Percentiles rank a stretch among this genome's conserved stretches.
Evolutionary conservation across 2,329 filamentous ascomycete genomes (phyloP).

Genomic region (Colletotrichum brevisporum): DNA sequence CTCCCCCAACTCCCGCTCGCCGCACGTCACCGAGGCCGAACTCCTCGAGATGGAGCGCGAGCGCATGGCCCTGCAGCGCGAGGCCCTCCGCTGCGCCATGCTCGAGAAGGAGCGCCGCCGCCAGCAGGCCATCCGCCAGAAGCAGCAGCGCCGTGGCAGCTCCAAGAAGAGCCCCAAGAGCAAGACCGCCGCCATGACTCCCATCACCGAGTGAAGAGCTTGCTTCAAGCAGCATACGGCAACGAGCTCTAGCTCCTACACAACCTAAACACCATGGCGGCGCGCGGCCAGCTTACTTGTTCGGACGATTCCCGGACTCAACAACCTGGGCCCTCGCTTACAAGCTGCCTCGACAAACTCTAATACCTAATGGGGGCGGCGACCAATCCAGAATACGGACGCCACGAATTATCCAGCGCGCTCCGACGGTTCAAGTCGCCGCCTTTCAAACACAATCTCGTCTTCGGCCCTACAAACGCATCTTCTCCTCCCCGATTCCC

Average conservation of each 20-base stretch:
- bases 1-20: constrained; percentile 56
- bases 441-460: constrained; percentile 25
- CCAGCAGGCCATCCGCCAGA: constrained; percentile 52
- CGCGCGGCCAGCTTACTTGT: constrained; percentile 7
- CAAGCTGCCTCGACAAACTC: constrained; percentile 30
- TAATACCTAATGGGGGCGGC: constrained; percentile 34
- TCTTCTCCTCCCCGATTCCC: background rate
- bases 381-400: constrained; percentile 10
- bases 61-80: constrained; percentile 65
- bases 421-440: constrained; percentile 25
- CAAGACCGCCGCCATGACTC: constrained; percentile 65
- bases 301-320: constrained; percentile 16
- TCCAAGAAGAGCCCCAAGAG: constrained; percentile 66
- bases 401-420: background rate
- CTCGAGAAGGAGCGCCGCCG: constrained; percentile 69
- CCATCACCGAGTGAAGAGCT: constrained; percentile 63
- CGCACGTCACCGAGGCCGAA: constrained; percentile 61
- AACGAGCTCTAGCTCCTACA: background rate
- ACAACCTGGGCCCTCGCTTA: constrained; percentile 7
- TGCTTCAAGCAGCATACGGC: constrained; percentile 1
- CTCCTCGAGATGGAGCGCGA: constrained; percentile 65
- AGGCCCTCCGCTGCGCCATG: constrained; percentile 65
- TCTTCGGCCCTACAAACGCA: constrained; percentile 7
- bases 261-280: background rate
- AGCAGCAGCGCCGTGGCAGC: constrained; percentile 53